phyloP scores from a whole-genome alignment of 1,139 yeast genomes.

The Lodderomyces theae region DNA sequence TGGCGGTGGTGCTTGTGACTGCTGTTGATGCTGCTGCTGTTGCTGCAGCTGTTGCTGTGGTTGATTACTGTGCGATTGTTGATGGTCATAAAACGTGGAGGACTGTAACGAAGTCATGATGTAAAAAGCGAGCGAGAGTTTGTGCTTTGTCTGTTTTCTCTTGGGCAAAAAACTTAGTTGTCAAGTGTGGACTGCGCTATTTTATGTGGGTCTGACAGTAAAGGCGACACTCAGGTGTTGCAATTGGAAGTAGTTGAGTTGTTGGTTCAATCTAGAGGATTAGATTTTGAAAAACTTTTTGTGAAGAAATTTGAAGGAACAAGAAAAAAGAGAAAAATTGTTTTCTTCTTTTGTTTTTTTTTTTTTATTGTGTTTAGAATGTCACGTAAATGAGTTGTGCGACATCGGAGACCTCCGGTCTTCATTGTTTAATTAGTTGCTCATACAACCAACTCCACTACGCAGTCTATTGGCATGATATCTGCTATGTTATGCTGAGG shows the following conservation, averaged over 20 bases:
- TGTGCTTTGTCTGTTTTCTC: not conserved
- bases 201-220: too few relatives aligned
- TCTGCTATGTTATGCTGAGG: too few relatives aligned
- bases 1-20: not conserved
- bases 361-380: not conserved
- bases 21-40: constrained; percentile 2
- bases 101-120: constrained; percentile 8
- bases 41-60: constrained; percentile 1
- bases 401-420: not conserved
- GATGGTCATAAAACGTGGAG: constrained; percentile 5
- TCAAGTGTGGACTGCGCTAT: too few relatives aligned
- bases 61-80: constrained; percentile 1
- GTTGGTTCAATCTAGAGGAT: too few relatives aligned
- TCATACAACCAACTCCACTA: too few relatives aligned
- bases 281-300: too few relatives aligned
- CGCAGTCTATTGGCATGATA: too few relatives aligned
- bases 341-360: not conserved
- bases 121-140: not conserved
- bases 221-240: too few relatives aligned
- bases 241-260: too few relatives aligned
- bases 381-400: not conserved
- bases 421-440: too few relatives aligned
- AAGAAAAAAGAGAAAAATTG: not conserved
- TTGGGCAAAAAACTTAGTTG: too few relatives aligned
- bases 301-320: too few relatives aligned